Evolutionary conservation across 805 yeast genomes (phyloP).

Genomic region (Peterozyma xylosa): DNA sequence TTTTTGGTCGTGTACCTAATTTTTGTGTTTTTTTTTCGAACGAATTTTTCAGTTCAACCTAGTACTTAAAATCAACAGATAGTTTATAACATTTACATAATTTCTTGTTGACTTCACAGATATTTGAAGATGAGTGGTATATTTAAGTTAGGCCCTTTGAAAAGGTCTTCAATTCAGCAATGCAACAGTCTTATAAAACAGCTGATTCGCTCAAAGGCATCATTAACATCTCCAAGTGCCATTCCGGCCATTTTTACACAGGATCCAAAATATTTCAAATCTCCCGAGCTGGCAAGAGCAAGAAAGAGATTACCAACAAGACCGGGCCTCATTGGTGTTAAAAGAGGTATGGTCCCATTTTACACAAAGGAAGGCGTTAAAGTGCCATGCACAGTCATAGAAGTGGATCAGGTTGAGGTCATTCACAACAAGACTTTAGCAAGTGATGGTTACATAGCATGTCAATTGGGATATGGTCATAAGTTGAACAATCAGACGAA

Average conservation of each 20-base stretch:
- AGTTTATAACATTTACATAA: no score
- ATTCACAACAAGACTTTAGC: slow-evolving; percentile 58
- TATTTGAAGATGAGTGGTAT: background rate
- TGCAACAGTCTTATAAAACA: background rate
- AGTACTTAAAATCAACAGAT: no score
- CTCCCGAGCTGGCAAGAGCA: slow-evolving; percentile 60
- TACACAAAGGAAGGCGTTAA: slow-evolving; percentile 63
- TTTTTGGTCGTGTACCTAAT: no score
- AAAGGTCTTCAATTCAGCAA: background rate
- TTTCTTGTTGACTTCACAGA: no score
- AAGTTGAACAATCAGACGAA: slow-evolving; percentile 58
- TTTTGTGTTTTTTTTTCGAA: no score
- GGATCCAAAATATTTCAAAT: slow-evolving; percentile 51
- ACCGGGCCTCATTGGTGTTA: slow-evolving; percentile 79
- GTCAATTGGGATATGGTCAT: slow-evolving; percentile 79
- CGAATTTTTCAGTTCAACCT: no score
- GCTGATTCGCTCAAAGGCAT: slow-evolving; percentile 22
- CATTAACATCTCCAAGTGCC: slow-evolving; percentile 41
- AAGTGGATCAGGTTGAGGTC: slow-evolving; percentile 85
- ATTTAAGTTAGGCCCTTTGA: background rate
- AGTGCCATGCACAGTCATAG: slow-evolving; percentile 80
- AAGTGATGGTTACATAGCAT: slow-evolving; percentile 78
- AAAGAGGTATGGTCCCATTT: slow-evolving; percentile 87
- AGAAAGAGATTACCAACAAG: slow-evolving; percentile 70
- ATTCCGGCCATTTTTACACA: slow-evolving; percentile 38